Evolutionary conservation across 306 rosid genomes (phyloP), one percentile per base, ranked within the genome.

Genomic region (Vigna angularis): DNA sequence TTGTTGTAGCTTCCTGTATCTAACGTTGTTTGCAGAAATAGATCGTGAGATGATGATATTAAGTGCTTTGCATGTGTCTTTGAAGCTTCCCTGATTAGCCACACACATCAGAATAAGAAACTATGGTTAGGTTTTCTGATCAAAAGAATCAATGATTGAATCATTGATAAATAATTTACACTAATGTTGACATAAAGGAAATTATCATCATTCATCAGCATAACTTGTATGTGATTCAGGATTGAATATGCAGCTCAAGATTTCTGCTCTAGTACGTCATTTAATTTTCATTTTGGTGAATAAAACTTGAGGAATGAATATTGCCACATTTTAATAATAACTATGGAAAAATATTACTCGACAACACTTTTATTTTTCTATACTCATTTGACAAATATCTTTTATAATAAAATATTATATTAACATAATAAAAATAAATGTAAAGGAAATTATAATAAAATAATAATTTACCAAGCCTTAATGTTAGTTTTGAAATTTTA

Each of bases 1-100:
- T 88, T 93, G 26, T 4, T 84, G 88, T 92, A 95, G 67, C 83
- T 88, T 87, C 88, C 98, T 1, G 16, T 81, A 81, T 91, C 88
- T 4, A 95, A 63, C 7, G 79, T 72, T n/a, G 30, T 87, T 53
- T 80, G 80, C 9, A 93, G 90, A 84, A 95, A 74, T 65, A 76
- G 80, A 47, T 93, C 88, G 40, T 95, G 97, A 76, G 86, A 87
- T 49, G 86, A 87, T 49, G 82, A 87, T 59, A 69, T 80, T 80
- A 94, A 66, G 22, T 82, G 74, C 71, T 69, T 82, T 88, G 81
- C 92, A 78, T 77, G 86, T 68, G 80, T 81, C 80, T 80, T 76
- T 28, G 53, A 76, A 51, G 74, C 76, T 70, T 79, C 83, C 15
- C 93, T 90, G 74, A 65, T 36, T 38, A 76, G 24, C 80, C 82